A percentile compares a stretch with the other conserved stretches of the same genome.
Evolutionary conservation across 331 rosid species (phyloP).

Genomic region (Telfairia occidentalis): DNA sequence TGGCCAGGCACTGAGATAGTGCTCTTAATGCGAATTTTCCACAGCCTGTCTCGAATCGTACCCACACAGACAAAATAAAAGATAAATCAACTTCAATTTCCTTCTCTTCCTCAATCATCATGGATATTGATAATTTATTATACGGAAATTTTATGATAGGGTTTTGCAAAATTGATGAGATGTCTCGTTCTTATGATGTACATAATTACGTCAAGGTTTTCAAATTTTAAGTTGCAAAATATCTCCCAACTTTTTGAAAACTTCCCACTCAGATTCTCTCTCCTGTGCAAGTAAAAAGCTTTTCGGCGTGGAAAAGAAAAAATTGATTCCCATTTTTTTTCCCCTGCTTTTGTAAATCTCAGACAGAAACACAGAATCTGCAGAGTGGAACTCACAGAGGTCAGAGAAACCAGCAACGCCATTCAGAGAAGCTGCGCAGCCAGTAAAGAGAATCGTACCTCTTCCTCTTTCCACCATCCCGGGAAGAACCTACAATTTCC

Average conservation of each 20-base stretch:
- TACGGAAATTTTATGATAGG: neutral
- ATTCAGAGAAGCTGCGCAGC: constrained; percentile 73
- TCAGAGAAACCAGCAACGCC: constrained; percentile 74
- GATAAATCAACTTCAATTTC: neutral
- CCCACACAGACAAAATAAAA: neutral
- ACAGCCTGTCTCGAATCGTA: constrained; percentile 44
- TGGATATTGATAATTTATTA: neutral
- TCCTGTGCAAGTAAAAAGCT: neutral
- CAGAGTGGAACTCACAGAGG: constrained; percentile 33
- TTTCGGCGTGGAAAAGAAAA: neutral
- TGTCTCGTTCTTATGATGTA: too few species aligned
- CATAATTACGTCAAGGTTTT: neutral
- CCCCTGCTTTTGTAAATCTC: neutral
- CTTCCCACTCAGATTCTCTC: neutral
- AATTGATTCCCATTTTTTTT: neutral
- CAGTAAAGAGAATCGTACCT: constrained; percentile 85
- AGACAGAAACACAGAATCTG: neutral
- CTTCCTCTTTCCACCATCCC: constrained; percentile 89
- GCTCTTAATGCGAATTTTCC: constrained; percentile 92
- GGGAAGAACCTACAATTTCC: constrained; percentile 48
- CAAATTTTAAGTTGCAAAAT: neutral
- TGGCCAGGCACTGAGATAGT: constrained; percentile 72
- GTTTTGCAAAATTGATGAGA: neutral
- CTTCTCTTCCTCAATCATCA: neutral
- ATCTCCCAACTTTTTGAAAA: neutral